Percentiles rank a stretch among this genome's conserved stretches.
Evolutionary conservation across 768 basidiomycete species (phyloP).

Genomic region (Saitozyma podzolica): DNA sequence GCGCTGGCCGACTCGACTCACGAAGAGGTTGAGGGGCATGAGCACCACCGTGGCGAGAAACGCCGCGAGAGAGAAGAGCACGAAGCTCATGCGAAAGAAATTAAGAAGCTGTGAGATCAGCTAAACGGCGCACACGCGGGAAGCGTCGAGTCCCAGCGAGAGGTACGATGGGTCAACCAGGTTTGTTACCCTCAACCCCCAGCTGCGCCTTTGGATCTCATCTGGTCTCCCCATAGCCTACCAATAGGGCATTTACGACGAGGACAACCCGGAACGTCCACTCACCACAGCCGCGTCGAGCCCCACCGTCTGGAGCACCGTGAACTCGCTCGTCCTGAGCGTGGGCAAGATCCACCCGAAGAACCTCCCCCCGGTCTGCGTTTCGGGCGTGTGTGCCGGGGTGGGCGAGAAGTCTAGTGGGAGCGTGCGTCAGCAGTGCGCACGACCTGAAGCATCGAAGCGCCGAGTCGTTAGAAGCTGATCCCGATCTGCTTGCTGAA

Average conservation of each 20-base stretch:
- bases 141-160: no score
- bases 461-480: no score
- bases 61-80: slow-evolving; percentile 83
- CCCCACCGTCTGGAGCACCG: slow-evolving; percentile 92
- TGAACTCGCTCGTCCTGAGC: slow-evolving; percentile 82
- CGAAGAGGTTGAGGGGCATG: slow-evolving; percentile 93
- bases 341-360: slow-evolving; percentile 98
- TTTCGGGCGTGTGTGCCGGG: slow-evolving; percentile 31
- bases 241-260: no score
- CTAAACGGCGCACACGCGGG: not conserved
- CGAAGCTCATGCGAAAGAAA: slow-evolving; percentile 94
- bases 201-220: no score
- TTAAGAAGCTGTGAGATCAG: slow-evolving; percentile 67
- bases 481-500: no score
- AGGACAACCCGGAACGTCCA: slow-evolving; percentile 30
- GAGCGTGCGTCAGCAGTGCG: not conserved
- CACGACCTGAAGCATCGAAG: not conserved
- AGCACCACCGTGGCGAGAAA: slow-evolving; percentile 77
- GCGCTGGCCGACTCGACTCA: slow-evolving; percentile 52
- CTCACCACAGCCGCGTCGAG: slow-evolving; percentile 93
- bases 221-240: no score
- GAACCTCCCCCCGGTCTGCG: slow-evolving; percentile 55
- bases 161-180: no score
- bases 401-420: slow-evolving; percentile 37
- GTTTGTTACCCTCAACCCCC: not conserved